Base-by-base conservation (phyloP, 345 rosid species). In the Mangifera indica region DNA sequence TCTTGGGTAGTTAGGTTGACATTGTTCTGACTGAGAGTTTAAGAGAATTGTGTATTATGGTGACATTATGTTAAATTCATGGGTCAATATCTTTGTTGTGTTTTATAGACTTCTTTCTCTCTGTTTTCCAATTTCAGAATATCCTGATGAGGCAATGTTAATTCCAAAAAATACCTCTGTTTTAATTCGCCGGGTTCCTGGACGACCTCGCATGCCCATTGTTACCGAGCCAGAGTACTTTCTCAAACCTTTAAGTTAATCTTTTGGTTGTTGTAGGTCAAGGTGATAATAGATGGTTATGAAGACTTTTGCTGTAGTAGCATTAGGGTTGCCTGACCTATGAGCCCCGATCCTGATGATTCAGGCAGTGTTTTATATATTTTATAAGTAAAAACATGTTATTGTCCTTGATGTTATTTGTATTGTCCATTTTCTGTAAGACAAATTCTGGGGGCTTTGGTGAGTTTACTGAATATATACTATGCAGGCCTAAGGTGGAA, bases 111-210 rank as follows among this genome's bases (percentile, higher is more conserved):
- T 49, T 72, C 32, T 69, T 79, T 86, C 63, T 80, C 78, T 80
- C 76, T 80, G 74, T 87, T 80, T 88, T 84, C 72, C 76, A 79
- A 81, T 91, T 95, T 91, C 98, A 96, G 99, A 95, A 81, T 95
- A 92, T 88, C 84, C 83, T 74, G 99, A 91, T 88, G 98, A 92
- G 84, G 93, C 88, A 55, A 89, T 84, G 91, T 79, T 95, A 88
- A 89, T 95, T 62, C 99, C 99, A 15, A 95, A 95, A 91, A 89
- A 88, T 84, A 92, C 99, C 44, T 89, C 98, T 80, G 99, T 95
- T 55, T 85, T 95, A 79, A 89, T 95, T 79, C 93, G 98, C 58
- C 96, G 99, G 24, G 98, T 95, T 84, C 99, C 99, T 34, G 99
- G 98, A 81, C 80, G 91, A 68, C 97, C 97, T 81, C 99, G 98